Evolutionary conservation across 2,329 filamentous ascomycete genomes (phyloP).

Genomic region (Paraconiothyrium sp.): DNA sequence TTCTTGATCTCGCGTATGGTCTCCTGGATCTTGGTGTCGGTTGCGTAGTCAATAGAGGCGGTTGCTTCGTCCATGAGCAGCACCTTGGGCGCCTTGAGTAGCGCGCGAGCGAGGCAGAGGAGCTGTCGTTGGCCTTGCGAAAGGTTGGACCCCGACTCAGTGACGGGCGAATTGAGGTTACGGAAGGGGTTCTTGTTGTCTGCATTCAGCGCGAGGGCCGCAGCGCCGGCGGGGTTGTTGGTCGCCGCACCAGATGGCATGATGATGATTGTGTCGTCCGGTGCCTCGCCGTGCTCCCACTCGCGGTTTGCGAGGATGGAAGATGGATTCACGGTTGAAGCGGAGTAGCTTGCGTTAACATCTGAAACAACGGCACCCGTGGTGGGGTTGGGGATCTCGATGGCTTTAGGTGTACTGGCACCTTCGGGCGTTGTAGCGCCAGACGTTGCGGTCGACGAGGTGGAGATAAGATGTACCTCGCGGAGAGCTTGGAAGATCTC

Average conservation of each 20-base stretch:
- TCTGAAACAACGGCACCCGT: constrained; percentile 36
- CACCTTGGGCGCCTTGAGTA: constrained; percentile 90
- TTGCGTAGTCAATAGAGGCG: constrained; percentile 95
- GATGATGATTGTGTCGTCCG: constrained; percentile 42
- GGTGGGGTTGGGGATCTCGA: constrained; percentile 47
- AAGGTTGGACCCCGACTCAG: constrained; percentile 91
- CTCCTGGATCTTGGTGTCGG: constrained; percentile 94
- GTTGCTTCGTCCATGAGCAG: constrained; percentile 99
- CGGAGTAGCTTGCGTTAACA: constrained; percentile 37
- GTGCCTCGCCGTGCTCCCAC: constrained; percentile 37
- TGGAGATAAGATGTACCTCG: constrained; percentile 82
- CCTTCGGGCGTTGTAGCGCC: constrained; percentile 34
- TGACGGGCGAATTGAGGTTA: constrained; percentile 82
- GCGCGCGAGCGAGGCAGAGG: constrained; percentile 88
- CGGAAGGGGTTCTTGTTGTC: constrained; percentile 96
- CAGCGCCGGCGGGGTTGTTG: constrained; percentile 34
- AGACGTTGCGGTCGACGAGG: constrained; percentile 51
- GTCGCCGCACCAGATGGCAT: constrained; percentile 41
- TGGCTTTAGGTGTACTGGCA: constrained; percentile 33
- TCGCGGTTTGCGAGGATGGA: constrained; percentile 44
- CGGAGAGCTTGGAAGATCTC: constrained; percentile 87
- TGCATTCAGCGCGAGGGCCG: constrained; percentile 51
- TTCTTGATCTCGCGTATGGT: constrained; percentile 91
- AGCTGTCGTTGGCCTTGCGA: constrained; percentile 97
- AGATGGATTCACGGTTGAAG: constrained; percentile 44